Evolutionary conservation across 768 basidiomycete genomes (phyloP).

Genomic region (Pisolithus orientalis): DNA sequence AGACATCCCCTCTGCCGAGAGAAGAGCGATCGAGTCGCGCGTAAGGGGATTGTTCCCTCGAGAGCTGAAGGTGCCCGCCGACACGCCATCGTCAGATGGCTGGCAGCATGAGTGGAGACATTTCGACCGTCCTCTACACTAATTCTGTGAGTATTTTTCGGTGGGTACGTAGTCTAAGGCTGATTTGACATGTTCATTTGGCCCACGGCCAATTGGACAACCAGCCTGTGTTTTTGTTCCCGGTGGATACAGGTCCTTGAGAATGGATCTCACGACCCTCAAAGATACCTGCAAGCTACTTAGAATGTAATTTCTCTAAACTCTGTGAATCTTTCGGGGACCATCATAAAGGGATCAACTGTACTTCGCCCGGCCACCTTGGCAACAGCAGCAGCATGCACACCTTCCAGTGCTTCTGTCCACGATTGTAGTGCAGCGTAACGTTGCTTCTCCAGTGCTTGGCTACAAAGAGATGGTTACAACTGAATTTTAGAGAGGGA

Average conservation of each 20-base stretch:
- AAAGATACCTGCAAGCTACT: slow-evolving; percentile 6
- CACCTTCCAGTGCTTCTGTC: slow-evolving; percentile 72
- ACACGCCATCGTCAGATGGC: slow-evolving; percentile 73
- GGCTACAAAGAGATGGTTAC: slow-evolving; percentile 40
- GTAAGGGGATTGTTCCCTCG: slow-evolving; percentile 82
- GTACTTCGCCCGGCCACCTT: slow-evolving; percentile 49
- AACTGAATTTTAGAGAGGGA: slow-evolving; percentile 1
- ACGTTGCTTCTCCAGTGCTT: slow-evolving; percentile 82
- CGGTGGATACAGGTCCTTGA: not conserved
- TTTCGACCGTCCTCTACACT: slow-evolving; percentile 42
- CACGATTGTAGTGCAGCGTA: slow-evolving; percentile 77
- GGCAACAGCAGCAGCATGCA: slow-evolving; percentile 69
- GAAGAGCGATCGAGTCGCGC: slow-evolving; percentile 67
- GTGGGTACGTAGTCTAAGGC: not conserved
- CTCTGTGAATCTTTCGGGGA: slow-evolving; percentile 26
- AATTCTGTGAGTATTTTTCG: not conserved
- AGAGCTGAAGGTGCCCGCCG: slow-evolving; percentile 79
- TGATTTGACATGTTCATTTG: not conserved
- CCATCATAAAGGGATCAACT: slow-evolving; percentile 30
- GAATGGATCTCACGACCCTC: not conserved
- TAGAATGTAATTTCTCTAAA: slow-evolving; percentile 24
- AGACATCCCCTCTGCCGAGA: slow-evolving; percentile 57
- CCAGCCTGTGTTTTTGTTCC: not conserved
- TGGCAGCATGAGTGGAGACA: slow-evolving; percentile 89
- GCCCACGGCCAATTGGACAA: not conserved